These are phyloP conservation scores for Nemania abortiva DNA, from an alignment of 2,329 filamentous ascomycete species.

Conservation along the genomic window DNA sequence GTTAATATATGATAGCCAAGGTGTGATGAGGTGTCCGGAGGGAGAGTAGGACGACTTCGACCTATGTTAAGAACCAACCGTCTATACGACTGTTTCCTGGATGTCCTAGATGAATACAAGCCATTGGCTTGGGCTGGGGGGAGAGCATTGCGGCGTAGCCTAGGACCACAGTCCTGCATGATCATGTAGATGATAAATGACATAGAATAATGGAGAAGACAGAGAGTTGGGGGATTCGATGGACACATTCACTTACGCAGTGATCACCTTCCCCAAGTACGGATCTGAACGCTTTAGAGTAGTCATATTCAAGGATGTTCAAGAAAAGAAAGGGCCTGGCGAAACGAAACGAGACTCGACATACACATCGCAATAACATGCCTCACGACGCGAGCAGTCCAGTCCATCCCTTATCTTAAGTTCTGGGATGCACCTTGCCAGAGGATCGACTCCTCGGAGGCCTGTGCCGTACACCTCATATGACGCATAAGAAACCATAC, in stretches of 20 bases:
- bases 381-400: background rate
- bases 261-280: constrained; percentile 37
- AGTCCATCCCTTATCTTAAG: constrained; percentile 12
- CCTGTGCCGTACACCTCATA: constrained; percentile 4
- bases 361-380: background rate
- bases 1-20: constrained; percentile 14
- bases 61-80: background rate
- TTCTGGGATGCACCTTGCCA: background rate
- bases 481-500: constrained; percentile 1
- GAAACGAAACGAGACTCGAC: background rate
- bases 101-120: background rate
- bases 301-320: constrained; percentile 25
- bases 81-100: background rate
- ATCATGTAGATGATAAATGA: background rate
- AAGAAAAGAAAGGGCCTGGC: background rate
- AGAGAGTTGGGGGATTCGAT: background rate
- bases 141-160: background rate
- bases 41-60: background rate
- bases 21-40: background rate
- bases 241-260: constrained; percentile 37
- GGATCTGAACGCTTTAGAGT: constrained; percentile 28
- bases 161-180: background rate
- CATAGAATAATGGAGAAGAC: background rate
- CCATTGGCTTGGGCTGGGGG: background rate
- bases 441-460: constrained; percentile 6